Evolutionary conservation across 345 rosid species (phyloP), one percentile per base, ranked within the genome.

Genomic region (Jatropha curcas): DNA sequence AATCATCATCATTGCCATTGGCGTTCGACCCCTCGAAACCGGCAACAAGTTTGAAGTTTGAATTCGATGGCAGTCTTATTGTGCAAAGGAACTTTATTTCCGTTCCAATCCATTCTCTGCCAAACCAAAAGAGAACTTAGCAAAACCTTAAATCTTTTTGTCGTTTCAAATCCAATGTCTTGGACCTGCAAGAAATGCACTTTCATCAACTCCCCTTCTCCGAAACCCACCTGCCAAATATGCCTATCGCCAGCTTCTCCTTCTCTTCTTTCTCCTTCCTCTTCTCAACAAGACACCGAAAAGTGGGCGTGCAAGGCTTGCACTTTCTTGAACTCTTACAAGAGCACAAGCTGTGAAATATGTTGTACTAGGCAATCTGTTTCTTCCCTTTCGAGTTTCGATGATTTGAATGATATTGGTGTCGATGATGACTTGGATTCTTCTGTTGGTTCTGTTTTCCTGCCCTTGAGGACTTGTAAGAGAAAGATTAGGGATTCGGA

Each of bases 291-390:
- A 20, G 77, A 78, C 12, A 37, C 80, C 71, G 74, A 87, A 5
- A 84, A 81, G 48, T 95, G 99, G 98, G 60, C 96, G 0, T 95
- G 99, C 87, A 92, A 89, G 75, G 90, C 90, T 22, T 95, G 99
- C 83, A 92, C 99, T 71, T 92, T 89, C 77, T 72, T 89, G 71
- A 95, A 95, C 84, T 82, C 88, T 6, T 91, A 86, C 80, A 88
- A 82, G 80, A 91, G 83, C 77, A 61, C 81, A 35, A 67, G 45
- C 79, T 95, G 99, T 77, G 92, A 86, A 27, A 76, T 91, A 53
- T 95, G 98, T 46, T 87, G 83, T 60, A 82, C 90, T 0, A 82
- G 92, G 71, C 84, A 90, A 3, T 77, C 86, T 2, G 25, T 75
- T 19, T 79, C 82, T 67, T 83, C 85, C 45, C 72, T 84, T 7